Conservation (phyloP, 768 basidiomycete species). For the Mycena chlorophos region DNA sequence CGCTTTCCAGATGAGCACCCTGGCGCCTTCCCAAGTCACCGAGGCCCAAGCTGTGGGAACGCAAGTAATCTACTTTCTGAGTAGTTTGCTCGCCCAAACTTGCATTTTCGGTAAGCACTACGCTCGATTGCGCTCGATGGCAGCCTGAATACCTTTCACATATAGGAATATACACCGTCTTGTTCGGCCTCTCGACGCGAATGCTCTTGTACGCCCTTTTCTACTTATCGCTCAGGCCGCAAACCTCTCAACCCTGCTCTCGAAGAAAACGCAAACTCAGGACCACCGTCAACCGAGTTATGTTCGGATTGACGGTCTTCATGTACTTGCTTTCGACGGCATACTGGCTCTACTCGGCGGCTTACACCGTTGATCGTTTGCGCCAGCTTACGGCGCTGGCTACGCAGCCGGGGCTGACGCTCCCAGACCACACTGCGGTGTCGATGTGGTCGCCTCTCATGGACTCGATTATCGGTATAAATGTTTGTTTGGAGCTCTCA, state of each 20-base stretch:
- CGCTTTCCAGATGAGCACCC: too few species aligned
- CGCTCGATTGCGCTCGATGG: too few species aligned
- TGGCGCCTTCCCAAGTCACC: too few species aligned
- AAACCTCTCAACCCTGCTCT: background rate
- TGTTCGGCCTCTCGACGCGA: constrained; percentile 11
- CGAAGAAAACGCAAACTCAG: constrained; percentile 13
- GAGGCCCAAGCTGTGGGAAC: too few species aligned
- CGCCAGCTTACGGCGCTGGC: constrained; percentile 7
- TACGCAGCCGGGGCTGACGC: background rate
- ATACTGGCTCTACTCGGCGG: constrained; percentile 12
- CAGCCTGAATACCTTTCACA: too few species aligned
- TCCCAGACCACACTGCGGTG: constrained; percentile 3
- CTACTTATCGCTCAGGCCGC: constrained; percentile 1
- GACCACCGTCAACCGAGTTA: constrained; percentile 2
- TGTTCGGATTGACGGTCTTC: constrained; percentile 11
- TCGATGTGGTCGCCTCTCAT: constrained; percentile 8
- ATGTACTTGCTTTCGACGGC: constrained; percentile 11
- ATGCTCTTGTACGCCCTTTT: constrained; percentile 7
- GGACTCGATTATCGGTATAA: constrained; percentile 12
- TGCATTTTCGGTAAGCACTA: too few species aligned
- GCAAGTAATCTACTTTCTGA: too few species aligned
- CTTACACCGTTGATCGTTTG: constrained; percentile 2
- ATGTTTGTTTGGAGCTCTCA: constrained; percentile 5
- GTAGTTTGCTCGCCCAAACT: too few species aligned
- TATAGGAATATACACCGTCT: constrained; percentile 14